These are phyloP conservation scores for Fomitopsis palustris DNA, from an alignment of 1,284 basidiomycete species.

Conservation along the genomic window DNA sequence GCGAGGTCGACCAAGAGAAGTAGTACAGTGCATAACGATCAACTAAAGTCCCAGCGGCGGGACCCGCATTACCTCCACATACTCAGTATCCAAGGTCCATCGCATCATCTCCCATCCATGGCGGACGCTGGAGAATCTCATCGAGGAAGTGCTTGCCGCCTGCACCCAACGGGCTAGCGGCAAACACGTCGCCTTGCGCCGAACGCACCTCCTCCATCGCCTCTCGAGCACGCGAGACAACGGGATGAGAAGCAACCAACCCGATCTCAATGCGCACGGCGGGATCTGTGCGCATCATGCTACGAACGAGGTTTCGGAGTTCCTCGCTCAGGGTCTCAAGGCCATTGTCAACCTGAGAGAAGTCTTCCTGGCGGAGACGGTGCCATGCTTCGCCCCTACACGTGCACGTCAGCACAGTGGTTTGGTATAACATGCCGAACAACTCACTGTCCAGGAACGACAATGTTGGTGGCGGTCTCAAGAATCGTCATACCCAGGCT, in stretches of 20 bases:
- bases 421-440: neutral
- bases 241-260: constrained; percentile 59
- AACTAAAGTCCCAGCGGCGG: constrained; percentile 1
- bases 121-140: constrained; percentile 43
- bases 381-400: constrained; percentile 90
- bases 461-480: constrained; percentile 93
- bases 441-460: constrained; percentile 93
- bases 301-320: constrained; percentile 67
- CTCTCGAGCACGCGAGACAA: constrained; percentile 65
- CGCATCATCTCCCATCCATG: neutral
- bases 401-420: constrained; percentile 8
- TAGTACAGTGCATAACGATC: neutral
- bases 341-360: constrained; percentile 84
- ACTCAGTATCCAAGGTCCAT: constrained; percentile 3
- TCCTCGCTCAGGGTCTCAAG: constrained; percentile 46
- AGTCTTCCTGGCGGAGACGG: constrained; percentile 88
- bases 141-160: constrained; percentile 58
- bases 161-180: constrained; percentile 63
- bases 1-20: constrained; percentile 1
- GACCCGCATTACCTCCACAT: constrained; percentile 1
- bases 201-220: constrained; percentile 56
- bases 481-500: constrained; percentile 95
- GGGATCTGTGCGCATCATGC: constrained; percentile 80
- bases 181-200: constrained; percentile 47
- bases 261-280: constrained; percentile 55